Conservation (phyloP, 257 asterid species). For the Mentha longifolia region DNA sequence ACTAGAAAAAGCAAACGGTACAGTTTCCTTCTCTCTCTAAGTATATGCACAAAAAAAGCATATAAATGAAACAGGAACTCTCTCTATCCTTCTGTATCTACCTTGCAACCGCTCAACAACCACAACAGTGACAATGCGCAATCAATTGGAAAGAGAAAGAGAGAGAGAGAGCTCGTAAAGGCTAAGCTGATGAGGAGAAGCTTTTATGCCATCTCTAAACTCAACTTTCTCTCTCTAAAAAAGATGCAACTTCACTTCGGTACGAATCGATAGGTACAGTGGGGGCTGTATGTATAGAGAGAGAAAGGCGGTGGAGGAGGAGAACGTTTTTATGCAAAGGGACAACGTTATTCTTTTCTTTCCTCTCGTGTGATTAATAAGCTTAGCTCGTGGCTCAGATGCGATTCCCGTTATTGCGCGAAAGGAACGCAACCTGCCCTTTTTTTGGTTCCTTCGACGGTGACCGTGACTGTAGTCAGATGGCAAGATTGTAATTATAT, state of each 20-base stretch:
- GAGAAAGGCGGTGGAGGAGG: conserved; percentile 34
- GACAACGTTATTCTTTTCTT: conserved; percentile 46
- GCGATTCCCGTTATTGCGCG: conserved; percentile 58
- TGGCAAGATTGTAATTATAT: conserved; percentile 39
- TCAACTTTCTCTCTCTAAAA: conserved; percentile 32
- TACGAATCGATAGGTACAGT: conserved; percentile 15
- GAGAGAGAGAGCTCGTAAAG: no score
- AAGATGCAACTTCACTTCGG: conserved; percentile 3
- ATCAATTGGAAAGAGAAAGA: conserved; percentile 35
- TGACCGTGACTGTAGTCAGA: conserved; percentile 36
- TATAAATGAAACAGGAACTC: conserved; percentile 7
- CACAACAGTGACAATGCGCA: conserved; percentile 35
- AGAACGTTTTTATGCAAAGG: conserved; percentile 29
- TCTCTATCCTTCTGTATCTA: conserved; percentile 27
- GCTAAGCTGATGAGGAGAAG: conserved; percentile 38
- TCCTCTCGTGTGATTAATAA: conserved; percentile 2
- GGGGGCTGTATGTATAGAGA: conserved; percentile 36
- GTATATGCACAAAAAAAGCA: not conserved
- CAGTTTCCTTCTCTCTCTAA: conserved; percentile 20
- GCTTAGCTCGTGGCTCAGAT: conserved; percentile 33
- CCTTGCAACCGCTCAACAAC: conserved; percentile 40
- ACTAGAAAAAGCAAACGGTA: conserved; percentile 23
- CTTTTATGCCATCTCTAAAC: conserved; percentile 36
- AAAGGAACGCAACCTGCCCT: conserved; percentile 41
- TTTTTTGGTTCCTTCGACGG: conserved; percentile 36